Base-by-base conservation (phyloP, 179 eudicot genomes). In the Patellifolia procumbens region DNA sequence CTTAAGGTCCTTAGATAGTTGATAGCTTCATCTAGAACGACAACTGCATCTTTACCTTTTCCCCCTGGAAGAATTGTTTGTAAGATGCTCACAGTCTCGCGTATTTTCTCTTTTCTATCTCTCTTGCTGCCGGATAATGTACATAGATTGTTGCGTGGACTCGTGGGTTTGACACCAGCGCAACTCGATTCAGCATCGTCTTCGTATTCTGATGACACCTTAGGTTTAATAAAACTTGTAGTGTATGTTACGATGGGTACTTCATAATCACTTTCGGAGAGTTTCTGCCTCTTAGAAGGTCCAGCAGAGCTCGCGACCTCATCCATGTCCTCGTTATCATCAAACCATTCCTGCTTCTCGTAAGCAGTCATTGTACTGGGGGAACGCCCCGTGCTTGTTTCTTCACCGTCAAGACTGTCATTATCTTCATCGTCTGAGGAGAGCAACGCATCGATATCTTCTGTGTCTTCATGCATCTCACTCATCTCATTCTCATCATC, bases 361-460 rank as follows among this genome's bases (percentile, higher is more conserved):
- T 72, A 74, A 60, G 77, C 89, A 13, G 89, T 89, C 90, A 87
- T 81, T 5, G 85, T 82, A 67, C 89, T 85, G 39, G 99, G 99
- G 15, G 99, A 95, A 81, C 90, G 97, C 39, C 99, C 99, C 0
- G 99, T 95, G 88, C 97, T 91, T 10, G 90, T 75, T 80, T 78
- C 95, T 68, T 92, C 95, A 56, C 83, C 90, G 53, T 90, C 91
- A 46, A 88, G 91, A 7, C 76, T 78, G 65, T 68, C 83, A 68
- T 78, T 77, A 64, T 77, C 85, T 29, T 92, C 93, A 7, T 87
- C 86, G 43, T 92, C 97, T 68, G 99, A 95, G 85, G 86, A 95
- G 56, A 95, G 98, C 81, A 95, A 77, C 1, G 98, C 99, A 73
- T 95, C 80, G 73, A 95, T 81, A 80, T 95, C 99, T 79, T 95